phyloP scores from a whole-genome alignment of 208 protist species.

The Strigomonas culicis region DNA sequence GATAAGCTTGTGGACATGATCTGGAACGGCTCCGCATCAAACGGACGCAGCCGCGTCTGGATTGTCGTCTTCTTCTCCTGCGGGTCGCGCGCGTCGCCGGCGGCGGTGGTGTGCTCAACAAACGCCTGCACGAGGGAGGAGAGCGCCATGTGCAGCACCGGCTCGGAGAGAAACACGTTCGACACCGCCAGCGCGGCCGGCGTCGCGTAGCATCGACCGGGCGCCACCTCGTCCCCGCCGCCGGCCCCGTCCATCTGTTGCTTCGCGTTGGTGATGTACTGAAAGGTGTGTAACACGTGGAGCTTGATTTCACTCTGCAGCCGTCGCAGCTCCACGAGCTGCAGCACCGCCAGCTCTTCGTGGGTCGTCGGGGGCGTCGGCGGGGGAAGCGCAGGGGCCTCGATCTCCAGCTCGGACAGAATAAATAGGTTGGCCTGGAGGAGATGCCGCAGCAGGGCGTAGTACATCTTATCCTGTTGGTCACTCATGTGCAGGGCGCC shows the following conservation, averaged over 20 bases:
- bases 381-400: too few species aligned
- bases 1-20: background rate
- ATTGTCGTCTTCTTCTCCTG: background rate
- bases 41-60: background rate
- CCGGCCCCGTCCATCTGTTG: too few species aligned
- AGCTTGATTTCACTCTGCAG: conserved; percentile 42
- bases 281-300: conserved; percentile 40
- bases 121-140: conserved; percentile 61
- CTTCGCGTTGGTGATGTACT: conserved; percentile 53
- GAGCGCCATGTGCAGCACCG: conserved; percentile 55
- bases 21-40: background rate
- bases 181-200: conserved; percentile 46
- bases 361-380: conserved; percentile 45
- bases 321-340: conserved; percentile 25
- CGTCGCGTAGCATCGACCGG: conserved; percentile 59
- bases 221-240: too few species aligned
- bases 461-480: too few species aligned
- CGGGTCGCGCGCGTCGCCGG: too few species aligned
- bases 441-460: too few species aligned
- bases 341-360: conserved; percentile 44
- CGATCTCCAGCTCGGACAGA: too few species aligned
- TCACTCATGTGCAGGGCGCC: too few species aligned
- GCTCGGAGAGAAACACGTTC: conserved; percentile 42
- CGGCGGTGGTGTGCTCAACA: too few species aligned
- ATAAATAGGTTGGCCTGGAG: too few species aligned